Conservation (phyloP, 2,329 filamentous ascomycete species). For the Aspergillus sp. region DNA sequence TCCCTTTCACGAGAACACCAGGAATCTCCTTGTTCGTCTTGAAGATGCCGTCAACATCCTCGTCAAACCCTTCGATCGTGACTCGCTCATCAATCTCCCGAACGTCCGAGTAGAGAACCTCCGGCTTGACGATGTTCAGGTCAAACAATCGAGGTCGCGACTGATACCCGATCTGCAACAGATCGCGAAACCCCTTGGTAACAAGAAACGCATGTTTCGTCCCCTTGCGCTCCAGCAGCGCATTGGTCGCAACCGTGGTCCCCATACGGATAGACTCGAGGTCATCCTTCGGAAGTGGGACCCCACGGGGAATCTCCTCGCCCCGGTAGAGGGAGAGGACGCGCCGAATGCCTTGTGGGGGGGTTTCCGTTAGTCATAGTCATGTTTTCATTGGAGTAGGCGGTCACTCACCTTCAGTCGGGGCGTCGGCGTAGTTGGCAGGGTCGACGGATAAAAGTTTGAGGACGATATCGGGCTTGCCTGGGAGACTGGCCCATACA, state of each 20-base stretch:
- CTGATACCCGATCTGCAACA: slow-evolving; percentile 87
- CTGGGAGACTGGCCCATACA: slow-evolving; percentile 40
- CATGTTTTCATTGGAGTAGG: too few species aligned
- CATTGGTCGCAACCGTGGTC: slow-evolving; percentile 91
- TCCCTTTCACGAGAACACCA: not conserved
- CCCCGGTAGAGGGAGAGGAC: slow-evolving; percentile 1
- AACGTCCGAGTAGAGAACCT: slow-evolving; percentile 81
- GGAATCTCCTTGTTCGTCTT: not conserved
- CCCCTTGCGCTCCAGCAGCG: slow-evolving; percentile 84
- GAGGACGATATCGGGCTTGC: slow-evolving; percentile 25
- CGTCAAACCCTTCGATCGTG: slow-evolving; percentile 63
- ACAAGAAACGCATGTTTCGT: slow-evolving; percentile 85
- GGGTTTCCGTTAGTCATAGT: not conserved
- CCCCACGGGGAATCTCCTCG: not conserved
- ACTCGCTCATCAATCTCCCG: slow-evolving; percentile 81
- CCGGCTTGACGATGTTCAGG: slow-evolving; percentile 82
- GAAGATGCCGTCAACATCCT: slow-evolving; percentile 52
- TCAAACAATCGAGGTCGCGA: slow-evolving; percentile 92
- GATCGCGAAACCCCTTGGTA: slow-evolving; percentile 85
- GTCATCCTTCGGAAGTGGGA: slow-evolving; percentile 1
- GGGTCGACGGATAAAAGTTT: slow-evolving; percentile 44
- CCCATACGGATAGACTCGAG: slow-evolving; percentile 73
- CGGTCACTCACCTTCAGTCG: slow-evolving; percentile 69
- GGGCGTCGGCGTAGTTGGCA: slow-evolving; percentile 49
- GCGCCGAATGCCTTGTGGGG: not conserved